phyloP scores from a whole-genome alignment of 108 stramenopile genomes.

The Pelagomonas calceolata region DNA sequence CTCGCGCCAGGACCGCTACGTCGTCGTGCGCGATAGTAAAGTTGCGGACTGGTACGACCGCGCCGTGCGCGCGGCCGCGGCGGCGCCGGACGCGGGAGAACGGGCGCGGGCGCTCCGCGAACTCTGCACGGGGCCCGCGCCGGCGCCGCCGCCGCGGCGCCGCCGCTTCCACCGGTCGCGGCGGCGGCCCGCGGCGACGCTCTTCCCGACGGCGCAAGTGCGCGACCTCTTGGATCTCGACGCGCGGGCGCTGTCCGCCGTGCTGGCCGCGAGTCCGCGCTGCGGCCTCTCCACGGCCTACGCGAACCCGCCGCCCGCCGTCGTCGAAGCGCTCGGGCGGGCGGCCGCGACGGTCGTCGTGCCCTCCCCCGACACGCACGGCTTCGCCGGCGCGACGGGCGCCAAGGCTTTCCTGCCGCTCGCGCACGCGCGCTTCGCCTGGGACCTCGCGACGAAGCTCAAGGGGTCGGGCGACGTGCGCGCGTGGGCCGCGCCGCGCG shows the following conservation, averaged over 20 bases:
- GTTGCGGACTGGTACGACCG: neutral
- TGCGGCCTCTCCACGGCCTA: neutral
- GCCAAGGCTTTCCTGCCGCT: too few species aligned
- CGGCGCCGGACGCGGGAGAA: neutral
- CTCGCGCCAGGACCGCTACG: slow-evolving; percentile 65
- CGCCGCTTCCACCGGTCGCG: too few species aligned
- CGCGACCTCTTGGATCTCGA: neutral
- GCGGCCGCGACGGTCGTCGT: too few species aligned
- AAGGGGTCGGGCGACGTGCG: too few species aligned
- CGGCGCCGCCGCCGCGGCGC: neutral
- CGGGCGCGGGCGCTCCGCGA: neutral
- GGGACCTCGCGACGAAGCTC: too few species aligned
- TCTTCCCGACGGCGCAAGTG: neutral
- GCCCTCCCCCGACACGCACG: too few species aligned
- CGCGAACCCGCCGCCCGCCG: neutral
- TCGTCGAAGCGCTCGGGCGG: neutral
- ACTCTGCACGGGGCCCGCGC: neutral
- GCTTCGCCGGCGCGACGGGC: too few species aligned
- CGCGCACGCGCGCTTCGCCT: too few species aligned
- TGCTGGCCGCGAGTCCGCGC: too few species aligned
- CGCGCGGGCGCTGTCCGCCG: neutral
- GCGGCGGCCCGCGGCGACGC: neutral
- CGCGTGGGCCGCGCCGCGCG: too few species aligned
- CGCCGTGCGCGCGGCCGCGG: neutral
- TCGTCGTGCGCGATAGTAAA: slow-evolving; percentile 10